Percentiles rank a stretch among this genome's conserved stretches.
phyloP scores from a whole-genome alignment of 768 basidiomycete genomes.

The Lentinula sp. region DNA sequence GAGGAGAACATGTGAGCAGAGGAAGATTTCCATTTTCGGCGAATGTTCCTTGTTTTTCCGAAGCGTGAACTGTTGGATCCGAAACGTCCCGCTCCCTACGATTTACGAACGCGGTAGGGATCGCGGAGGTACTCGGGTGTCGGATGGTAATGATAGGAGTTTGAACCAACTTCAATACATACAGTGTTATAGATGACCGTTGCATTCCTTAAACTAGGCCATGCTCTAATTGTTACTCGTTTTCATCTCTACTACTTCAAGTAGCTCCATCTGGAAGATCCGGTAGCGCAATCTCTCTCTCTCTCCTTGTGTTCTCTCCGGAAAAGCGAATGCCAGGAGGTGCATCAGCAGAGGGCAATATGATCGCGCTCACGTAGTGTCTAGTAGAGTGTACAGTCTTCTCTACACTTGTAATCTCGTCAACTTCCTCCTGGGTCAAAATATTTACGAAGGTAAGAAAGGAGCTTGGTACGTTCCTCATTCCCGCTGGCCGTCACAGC shows the following conservation, averaged over 20 bases:
- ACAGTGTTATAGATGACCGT: neutral
- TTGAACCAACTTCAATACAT: neutral
- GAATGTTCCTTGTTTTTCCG: neutral
- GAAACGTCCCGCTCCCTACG: neutral
- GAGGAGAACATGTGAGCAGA: neutral
- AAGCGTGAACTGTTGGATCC: neutral
- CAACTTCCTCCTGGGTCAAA: conserved; percentile 22
- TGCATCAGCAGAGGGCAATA: no score
- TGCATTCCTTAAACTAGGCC: neutral
- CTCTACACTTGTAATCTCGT: conserved; percentile 27
- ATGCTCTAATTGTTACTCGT: neutral
- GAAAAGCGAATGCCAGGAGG: neutral
- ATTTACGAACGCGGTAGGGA: no score
- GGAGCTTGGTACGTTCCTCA: conserved; percentile 20
- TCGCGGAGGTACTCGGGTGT: neutral
- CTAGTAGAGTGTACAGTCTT: conserved; percentile 26
- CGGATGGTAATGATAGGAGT: neutral
- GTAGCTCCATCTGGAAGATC: conserved; percentile 18
- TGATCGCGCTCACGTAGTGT: conserved; percentile 20
- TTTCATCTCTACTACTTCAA: neutral
- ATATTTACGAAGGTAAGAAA: conserved; percentile 21
- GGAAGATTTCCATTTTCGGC: neutral
- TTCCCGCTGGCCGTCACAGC: conserved; percentile 28
- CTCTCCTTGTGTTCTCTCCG: conserved; percentile 30
- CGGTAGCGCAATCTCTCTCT: conserved; percentile 23